Conservation (phyloP, 2,329 filamentous ascomycete genomes). For the Dactylellina haptotyla region DNA sequence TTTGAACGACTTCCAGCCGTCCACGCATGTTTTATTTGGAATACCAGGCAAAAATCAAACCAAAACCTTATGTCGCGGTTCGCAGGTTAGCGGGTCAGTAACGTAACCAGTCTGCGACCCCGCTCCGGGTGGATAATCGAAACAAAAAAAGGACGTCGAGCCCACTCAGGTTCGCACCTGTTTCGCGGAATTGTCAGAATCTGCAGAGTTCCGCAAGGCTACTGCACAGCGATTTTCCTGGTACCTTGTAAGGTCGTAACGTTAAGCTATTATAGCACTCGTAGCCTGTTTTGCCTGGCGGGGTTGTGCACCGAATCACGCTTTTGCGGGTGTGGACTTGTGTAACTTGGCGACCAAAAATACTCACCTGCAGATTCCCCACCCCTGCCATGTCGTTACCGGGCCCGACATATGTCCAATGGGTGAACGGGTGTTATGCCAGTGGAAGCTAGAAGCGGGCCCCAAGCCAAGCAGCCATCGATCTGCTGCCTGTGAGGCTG, state of each 20-base stretch:
- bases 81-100: too few species aligned
- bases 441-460: constrained; percentile 14
- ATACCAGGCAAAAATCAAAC: neutral
- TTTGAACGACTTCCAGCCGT: neutral
- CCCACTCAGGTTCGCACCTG: neutral
- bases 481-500: constrained; percentile 23
- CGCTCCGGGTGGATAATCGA: too few species aligned
- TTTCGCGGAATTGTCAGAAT: neutral
- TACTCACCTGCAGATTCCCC: constrained; percentile 9
- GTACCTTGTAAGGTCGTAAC: constrained; percentile 2
- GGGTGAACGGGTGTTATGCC: neutral
- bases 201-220: neutral
- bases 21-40: neutral
- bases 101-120: too few species aligned
- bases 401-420: neutral
- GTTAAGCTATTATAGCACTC: neutral
- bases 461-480: constrained; percentile 1
- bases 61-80: neutral
- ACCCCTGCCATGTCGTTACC: neutral
- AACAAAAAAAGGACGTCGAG: too few species aligned
- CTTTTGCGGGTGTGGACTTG: neutral
- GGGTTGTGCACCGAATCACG: neutral
- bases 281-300: neutral
- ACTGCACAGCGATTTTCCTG: neutral
- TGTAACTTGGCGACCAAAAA: constrained; percentile 15